Conservation (phyloP, 352 stramenopile genomes). For the Globisporangium carolinianum region DNA sequence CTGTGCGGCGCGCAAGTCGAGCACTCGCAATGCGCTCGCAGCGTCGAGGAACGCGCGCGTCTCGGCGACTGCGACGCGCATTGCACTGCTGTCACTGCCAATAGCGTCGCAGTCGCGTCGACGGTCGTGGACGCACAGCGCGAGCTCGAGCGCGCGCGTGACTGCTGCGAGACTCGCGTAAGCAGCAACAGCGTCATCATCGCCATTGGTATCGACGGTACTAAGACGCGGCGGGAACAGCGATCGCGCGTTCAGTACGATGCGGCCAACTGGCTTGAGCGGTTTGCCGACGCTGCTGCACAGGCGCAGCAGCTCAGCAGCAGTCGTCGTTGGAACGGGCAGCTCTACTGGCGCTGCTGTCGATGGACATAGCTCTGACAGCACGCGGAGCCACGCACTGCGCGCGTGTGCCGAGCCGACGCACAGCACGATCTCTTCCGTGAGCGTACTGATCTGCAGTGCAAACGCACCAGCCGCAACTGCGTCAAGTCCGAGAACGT, state of each 20-base stretch:
- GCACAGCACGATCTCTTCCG: slow-evolving; percentile 70
- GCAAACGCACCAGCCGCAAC: slow-evolving; percentile 25
- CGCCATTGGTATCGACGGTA: too few species aligned
- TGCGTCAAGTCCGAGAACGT: background rate
- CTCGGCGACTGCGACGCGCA: slow-evolving; percentile 32
- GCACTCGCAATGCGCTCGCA: slow-evolving; percentile 41
- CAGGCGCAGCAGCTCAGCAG: slow-evolving; percentile 18
- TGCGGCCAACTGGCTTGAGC: slow-evolving; percentile 40
- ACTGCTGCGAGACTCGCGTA: slow-evolving; percentile 17
- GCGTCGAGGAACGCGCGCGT: slow-evolving; percentile 64
- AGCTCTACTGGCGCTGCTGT: too few species aligned
- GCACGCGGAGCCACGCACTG: slow-evolving; percentile 55
- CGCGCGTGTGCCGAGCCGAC: slow-evolving; percentile 50
- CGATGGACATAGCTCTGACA: slow-evolving; percentile 46
- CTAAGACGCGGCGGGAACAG: slow-evolving; percentile 34
- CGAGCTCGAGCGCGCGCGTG: slow-evolving; percentile 15
- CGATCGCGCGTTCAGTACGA: slow-evolving; percentile 55
- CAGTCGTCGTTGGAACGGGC: background rate
- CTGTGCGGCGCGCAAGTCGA: slow-evolving; percentile 46
- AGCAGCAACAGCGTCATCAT: slow-evolving; percentile 13
- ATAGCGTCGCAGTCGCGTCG: slow-evolving; percentile 11
- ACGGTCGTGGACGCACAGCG: slow-evolving; percentile 24
- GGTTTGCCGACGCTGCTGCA: slow-evolving; percentile 11
- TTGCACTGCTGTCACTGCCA: too few species aligned
- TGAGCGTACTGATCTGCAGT: slow-evolving; percentile 66